Base-by-base conservation (phyloP, 2,329 filamentous ascomycete genomes). In the Biscogniauxia mediterranea region DNA sequence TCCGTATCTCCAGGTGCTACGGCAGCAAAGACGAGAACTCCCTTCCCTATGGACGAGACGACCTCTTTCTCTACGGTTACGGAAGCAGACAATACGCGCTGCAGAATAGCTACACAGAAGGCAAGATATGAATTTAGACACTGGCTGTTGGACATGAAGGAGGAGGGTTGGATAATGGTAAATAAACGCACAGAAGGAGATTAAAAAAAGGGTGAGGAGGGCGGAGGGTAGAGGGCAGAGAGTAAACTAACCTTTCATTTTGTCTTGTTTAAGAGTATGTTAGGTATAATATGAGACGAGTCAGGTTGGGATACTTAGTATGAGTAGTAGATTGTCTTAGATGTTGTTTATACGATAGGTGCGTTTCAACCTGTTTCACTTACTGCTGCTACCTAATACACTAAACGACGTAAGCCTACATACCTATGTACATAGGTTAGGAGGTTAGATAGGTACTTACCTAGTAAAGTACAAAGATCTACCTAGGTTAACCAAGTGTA, bases 1-100 rank as follows among this genome's bases (percentile, higher is more conserved):
- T 90, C 85, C 2, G 92, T 96, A 73, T 99, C 95, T 58, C 93
- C 90, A 50, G 92, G 93, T 32, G 90, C 93, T 52, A 99, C 88
- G 25, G 93, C 95, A 21, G 94, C 94, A 74, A 99, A 90, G 32
- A 98, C 92, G 6, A 99, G 82, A 52, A 99, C 79, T 28, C 95
- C 95, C 76, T 89, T 91, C 62, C 92, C 92, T 70, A 99, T 98
- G 2, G 90, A 91, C 1, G 95, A 98, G 53, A 99, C 85, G 28
- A 97, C 80, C 74, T 96, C 84, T 72, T 92, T 90, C 73, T 99
- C 93, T 57, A 99, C 94, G 1, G 93, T 95, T 70, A 99, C 95
- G 7, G 94, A 97, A 63, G 94, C 94, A 52, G 93, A 98, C 63
- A 97, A 87, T 56, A 99, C 95, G 67, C 95, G 87, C 78, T 99